Percentiles rank a stretch among this genome's conserved stretches.
Evolutionary conservation across 2,329 filamentous ascomycete species (phyloP).

Genomic region (Claviceps capensis): DNA sequence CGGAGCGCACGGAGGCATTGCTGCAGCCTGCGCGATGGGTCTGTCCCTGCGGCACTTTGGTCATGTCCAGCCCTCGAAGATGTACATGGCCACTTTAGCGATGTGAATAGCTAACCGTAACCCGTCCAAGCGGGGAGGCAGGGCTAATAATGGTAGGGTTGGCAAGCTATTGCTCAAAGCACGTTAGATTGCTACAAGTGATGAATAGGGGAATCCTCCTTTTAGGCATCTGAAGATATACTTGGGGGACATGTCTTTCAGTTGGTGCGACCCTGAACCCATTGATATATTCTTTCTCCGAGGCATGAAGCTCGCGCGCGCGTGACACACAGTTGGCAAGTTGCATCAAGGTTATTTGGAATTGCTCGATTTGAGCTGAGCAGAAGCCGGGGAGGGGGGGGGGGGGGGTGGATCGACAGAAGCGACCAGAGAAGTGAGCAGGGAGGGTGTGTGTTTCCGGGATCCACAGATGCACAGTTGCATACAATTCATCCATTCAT

Average conservation of each 20-base stretch:
- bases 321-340: neutral
- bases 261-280: neutral
- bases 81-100: neutral
- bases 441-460: neutral
- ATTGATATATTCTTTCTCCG: neutral
- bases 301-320: neutral
- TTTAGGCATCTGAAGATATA: neutral
- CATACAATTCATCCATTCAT: neutral
- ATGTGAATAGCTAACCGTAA: neutral
- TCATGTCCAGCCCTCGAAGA: neutral
- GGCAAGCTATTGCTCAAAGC: no score
- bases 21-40: no score
- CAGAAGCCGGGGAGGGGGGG: neutral
- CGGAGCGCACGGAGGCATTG: no score
- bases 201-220: no score
- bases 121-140: no score
- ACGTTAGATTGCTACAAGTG: no score
- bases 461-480: neutral
- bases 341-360: neutral
- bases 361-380: neutral
- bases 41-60: neutral
- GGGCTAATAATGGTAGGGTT: no score
- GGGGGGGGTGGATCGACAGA: neutral
- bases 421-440: neutral
- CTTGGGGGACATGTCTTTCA: neutral